A percentile compares a stretch with the other conserved stretches of the same genome.
Conservation (phyloP, 371 early-diverging fungal genomes). For the Apophysomyces sp. region DNA sequence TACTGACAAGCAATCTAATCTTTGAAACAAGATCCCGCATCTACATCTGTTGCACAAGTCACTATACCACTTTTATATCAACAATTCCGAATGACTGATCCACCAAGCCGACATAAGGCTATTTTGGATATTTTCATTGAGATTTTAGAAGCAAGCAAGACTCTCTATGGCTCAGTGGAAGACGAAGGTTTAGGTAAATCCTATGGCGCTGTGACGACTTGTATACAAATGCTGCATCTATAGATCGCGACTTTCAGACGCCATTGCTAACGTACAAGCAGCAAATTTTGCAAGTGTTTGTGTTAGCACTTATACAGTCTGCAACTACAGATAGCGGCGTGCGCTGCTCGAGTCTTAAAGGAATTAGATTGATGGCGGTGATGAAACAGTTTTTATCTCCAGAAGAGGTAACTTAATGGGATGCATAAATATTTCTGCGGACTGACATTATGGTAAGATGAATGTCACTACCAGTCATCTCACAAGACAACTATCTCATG, state of each 20-base stretch:
- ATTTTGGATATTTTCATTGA: conserved; percentile 60
- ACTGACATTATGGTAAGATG: conserved; percentile 7
- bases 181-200: conserved; percentile 14
- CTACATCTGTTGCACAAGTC: conserved; percentile 52
- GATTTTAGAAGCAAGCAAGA: conserved; percentile 53
- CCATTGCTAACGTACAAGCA: conserved; percentile 61
- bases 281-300: conserved; percentile 25
- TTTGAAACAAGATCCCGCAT: conserved; percentile 56
- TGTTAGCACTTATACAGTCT: conserved; percentile 17
- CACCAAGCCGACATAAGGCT: conserved; percentile 53
- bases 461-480: conserved; percentile 20
- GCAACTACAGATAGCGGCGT: conserved; percentile 38
- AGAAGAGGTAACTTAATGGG: conserved; percentile 53
- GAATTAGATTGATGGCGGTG: conserved; percentile 60
- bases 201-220: not conserved
- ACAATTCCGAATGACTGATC: conserved; percentile 40
- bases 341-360: conserved; percentile 55
- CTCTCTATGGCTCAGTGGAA: conserved; percentile 55
- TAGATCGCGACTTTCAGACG: conserved; percentile 58
- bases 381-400: conserved; percentile 59
- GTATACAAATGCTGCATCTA: too few relatives aligned
- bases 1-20: not conserved
- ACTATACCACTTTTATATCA: conserved; percentile 49
- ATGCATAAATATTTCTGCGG: too few relatives aligned
- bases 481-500: conserved; percentile 14